Conservation (phyloP, 176 grass and related monocot genomes). For the Stipa capillata region DNA sequence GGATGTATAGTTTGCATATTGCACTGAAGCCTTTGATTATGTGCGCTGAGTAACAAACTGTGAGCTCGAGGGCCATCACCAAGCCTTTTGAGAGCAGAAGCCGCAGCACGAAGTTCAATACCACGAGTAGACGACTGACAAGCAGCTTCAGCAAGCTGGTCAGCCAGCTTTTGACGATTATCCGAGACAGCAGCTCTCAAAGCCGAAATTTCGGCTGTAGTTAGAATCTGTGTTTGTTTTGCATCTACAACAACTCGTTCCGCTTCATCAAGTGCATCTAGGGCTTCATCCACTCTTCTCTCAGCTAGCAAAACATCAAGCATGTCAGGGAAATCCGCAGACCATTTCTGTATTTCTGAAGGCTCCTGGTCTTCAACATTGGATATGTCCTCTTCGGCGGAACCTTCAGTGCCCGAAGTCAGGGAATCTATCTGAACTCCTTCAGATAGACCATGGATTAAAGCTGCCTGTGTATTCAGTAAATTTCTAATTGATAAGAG, state of each 20-base stretch:
- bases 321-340: conserved; percentile 79
- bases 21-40: conserved; percentile 89
- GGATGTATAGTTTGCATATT: conserved; percentile 96
- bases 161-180: conserved; percentile 75
- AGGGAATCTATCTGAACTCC: conserved; percentile 77
- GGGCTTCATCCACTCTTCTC: conserved; percentile 84
- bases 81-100: conserved; percentile 94
- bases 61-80: conserved; percentile 93
- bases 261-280: conserved; percentile 84
- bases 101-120: conserved; percentile 87
- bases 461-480: conserved; percentile 64
- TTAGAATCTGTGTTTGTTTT: conserved; percentile 48
- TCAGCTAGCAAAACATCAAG: conserved; percentile 88
- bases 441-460: conserved; percentile 83
- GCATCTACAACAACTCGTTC: conserved; percentile 48
- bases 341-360: conserved; percentile 89
- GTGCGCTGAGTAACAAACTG: conserved; percentile 74
- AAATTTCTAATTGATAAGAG: conserved; percentile 88
- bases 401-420: conserved; percentile 44
- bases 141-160: conserved; percentile 91
- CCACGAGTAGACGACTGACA: conserved; percentile 89
- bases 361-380: conserved; percentile 69
- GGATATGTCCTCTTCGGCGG: conserved; percentile 37
- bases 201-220: conserved; percentile 33
- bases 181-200: conserved; percentile 51